Evolutionary conservation across 1,284 basidiomycete genomes (phyloP), one percentile per base, ranked within the genome.

Genomic region (Boletus semigastroideus): DNA sequence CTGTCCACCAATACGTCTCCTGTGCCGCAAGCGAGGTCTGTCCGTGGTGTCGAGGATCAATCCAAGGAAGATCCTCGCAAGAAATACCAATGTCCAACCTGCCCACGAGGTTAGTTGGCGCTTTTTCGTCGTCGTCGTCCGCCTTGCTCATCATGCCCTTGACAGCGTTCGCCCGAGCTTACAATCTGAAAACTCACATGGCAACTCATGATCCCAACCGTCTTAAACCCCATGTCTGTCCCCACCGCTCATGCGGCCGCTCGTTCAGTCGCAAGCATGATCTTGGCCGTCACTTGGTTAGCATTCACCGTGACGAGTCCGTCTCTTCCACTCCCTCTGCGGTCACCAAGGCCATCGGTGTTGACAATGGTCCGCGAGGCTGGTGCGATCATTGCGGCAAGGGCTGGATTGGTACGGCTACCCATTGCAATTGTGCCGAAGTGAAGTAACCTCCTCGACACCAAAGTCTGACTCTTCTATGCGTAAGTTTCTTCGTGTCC

Each of bases 241-340:
- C 86, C 39, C 88, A 93, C 68, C 78, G 80, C 43, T 80, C 82
- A 12, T 94, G 92, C 61, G 87, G 86, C 12, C 85, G 92, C 48
- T 88, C 90, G 4, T 94, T 94, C 70, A 91, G 87, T 60, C 84
- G 92, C 62, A 94, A 94, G 74, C 92, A 94, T 62, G 92, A 94
- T 65, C 72, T 94, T 5, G 88, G 88, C 34, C 85, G 92, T 44
- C 92, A 94, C 66, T 77, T 92, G 42, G 83, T 91, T 41, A 90
- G 88, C 55, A 92, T 94, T 56, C 92, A 94, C 64, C 86, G 86
- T 38, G 84, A 87, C 51, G 85, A 86, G 43, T 73, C 78, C 9
- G 64, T 78, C 9, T 64, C 70, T 49, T 68, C 73, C 17, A 70
- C 72, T 3, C 68, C 75, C 20, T 71, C 73, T 20, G 72, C 75